Evolutionary conservation across 2,329 filamentous ascomycete species (phyloP).

Genomic region (Ustulina deusta): DNA sequence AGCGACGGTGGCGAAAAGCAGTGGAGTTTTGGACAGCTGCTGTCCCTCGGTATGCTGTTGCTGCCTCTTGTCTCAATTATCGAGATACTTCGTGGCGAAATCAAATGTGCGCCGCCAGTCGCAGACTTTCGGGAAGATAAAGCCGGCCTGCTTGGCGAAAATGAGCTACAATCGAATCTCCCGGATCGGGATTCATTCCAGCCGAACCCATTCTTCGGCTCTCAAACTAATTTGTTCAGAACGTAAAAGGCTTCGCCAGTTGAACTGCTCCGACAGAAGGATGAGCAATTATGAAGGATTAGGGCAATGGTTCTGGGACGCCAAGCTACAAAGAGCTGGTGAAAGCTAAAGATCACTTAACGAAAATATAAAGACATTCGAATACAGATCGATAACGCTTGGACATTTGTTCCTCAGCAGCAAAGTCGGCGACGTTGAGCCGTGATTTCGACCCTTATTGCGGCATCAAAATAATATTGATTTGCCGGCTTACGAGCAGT

Average conservation of each 20-base stretch:
- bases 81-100: constrained; percentile 67
- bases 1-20: constrained; percentile 64
- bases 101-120: constrained; percentile 50
- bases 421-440: constrained; percentile 14
- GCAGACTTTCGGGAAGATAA: constrained; percentile 41
- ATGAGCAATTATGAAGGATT: background rate
- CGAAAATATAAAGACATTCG: constrained; percentile 3
- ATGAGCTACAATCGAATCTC: constrained; percentile 46
- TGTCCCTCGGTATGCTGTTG: constrained; percentile 69
- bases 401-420: background rate
- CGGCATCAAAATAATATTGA: constrained; percentile 10
- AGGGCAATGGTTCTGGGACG: background rate
- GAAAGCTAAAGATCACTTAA: constrained; percentile 1
- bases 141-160: constrained; percentile 38
- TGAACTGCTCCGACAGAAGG: background rate
- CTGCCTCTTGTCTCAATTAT: constrained; percentile 70
- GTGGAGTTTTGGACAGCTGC: constrained; percentile 73
- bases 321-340: background rate
- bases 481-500: background rate
- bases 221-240: constrained; percentile 53
- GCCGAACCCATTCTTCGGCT: constrained; percentile 60
- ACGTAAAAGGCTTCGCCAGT: constrained; percentile 44
- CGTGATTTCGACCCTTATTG: constrained; percentile 28
- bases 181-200: constrained; percentile 53
- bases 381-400: background rate